Evolutionary conservation across 768 basidiomycete species (phyloP).

Genomic region (Amanita pseudoporphyria): DNA sequence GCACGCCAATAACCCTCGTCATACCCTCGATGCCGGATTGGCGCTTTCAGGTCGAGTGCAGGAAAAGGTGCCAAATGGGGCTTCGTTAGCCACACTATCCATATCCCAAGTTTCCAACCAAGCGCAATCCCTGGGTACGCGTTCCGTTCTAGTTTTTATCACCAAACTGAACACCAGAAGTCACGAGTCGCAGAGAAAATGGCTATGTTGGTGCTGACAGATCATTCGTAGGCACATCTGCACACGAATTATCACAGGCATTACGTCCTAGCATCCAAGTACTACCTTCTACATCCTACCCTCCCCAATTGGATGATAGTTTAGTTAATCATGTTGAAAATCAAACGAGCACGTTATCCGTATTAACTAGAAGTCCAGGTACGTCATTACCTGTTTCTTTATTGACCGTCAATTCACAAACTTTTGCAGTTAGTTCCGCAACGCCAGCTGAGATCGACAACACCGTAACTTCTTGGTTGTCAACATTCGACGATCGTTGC

Average conservation of each 20-base stretch:
- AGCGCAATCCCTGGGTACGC: neutral
- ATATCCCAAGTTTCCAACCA: conserved; percentile 12
- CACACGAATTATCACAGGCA: too few species aligned
- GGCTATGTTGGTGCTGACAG: neutral
- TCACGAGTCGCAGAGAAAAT: neutral
- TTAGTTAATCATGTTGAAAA: too few species aligned
- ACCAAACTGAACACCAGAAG: too few species aligned
- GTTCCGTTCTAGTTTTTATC: neutral
- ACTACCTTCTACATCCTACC: too few species aligned
- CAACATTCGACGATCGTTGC: conserved; percentile 1
- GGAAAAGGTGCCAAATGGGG: neutral
- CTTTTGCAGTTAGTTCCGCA: neutral
- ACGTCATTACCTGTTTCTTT: neutral
- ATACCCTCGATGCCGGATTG: neutral
- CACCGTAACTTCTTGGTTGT: conserved; percentile 2
- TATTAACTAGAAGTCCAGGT: neutral
- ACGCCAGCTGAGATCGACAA: neutral
- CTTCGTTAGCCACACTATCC: conserved; percentile 9
- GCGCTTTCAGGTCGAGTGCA: neutral
- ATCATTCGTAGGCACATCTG: too few species aligned
- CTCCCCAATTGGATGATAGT: too few species aligned
- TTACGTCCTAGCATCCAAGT: too few species aligned
- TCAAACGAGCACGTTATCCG: neutral
- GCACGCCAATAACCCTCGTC: conserved; percentile 2
- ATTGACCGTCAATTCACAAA: neutral